Evolutionary conservation across 2,329 filamentous ascomycete species (phyloP).

Genomic region (Fusarium avenaceum): DNA sequence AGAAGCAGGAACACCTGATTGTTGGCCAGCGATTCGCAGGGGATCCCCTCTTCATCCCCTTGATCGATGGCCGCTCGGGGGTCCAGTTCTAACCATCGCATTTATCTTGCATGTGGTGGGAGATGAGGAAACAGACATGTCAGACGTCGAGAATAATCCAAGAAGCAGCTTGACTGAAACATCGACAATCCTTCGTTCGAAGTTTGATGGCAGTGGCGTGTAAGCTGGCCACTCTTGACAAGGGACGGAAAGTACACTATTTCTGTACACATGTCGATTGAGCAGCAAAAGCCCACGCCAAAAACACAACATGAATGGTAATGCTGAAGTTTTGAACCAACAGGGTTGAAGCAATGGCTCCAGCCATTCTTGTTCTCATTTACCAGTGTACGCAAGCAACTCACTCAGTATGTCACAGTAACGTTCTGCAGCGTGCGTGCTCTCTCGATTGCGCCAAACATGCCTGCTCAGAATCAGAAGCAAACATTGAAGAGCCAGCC

Average conservation of each 20-base stretch:
- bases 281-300: slow-evolving; percentile 29
- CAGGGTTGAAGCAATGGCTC: background rate
- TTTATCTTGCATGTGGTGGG: background rate
- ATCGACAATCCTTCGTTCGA: background rate
- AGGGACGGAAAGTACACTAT: slow-evolving; percentile 21
- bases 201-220: slow-evolving; percentile 5
- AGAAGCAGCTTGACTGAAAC: slow-evolving; percentile 12
- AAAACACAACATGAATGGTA: slow-evolving; percentile 22
- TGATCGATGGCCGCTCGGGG: background rate
- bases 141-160: slow-evolving; percentile 15
- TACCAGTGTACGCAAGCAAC: background rate
- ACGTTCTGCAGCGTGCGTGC: background rate
- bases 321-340: slow-evolving; percentile 9
- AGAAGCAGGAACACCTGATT: slow-evolving; percentile 34
- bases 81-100: background rate
- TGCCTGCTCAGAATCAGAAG: slow-evolving; percentile 30
- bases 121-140: slow-evolving; percentile 18
- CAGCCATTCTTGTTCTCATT: slow-evolving; percentile 8
- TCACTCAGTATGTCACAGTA: background rate
- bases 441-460: slow-evolving; percentile 3
- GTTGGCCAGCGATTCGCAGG: background rate
- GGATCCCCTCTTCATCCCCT: slow-evolving; percentile 2
- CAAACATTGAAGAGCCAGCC: slow-evolving; percentile 28
- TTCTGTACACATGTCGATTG: slow-evolving; percentile 13
- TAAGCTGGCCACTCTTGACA: slow-evolving; percentile 20